Percentiles rank a stretch among this genome's conserved stretches.
These are phyloP conservation scores for Hansenula lynferdii DNA, from an alignment of 1,139 yeast genomes.

Conservation along the genomic window DNA sequence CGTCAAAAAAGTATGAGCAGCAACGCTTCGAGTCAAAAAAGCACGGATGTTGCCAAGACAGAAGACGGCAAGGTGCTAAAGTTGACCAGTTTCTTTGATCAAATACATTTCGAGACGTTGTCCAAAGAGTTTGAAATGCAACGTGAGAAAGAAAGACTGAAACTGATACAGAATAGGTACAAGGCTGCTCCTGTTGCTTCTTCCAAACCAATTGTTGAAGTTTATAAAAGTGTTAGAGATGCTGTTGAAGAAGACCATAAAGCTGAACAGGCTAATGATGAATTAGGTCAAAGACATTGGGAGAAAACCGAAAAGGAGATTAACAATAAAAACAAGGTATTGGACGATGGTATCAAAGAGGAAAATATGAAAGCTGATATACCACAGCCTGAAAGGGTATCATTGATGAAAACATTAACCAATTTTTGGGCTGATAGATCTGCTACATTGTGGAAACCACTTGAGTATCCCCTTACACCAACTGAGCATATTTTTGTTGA, in stretches of 20 bases:
- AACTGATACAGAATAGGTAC: conserved; percentile 56
- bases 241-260: conserved; percentile 59
- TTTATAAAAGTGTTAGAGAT: conserved; percentile 84
- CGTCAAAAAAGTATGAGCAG: conserved; percentile 20
- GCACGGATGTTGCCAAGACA: conserved; percentile 12
- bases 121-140: conserved; percentile 85
- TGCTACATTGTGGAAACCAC: conserved; percentile 92
- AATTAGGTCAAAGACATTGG: conserved; percentile 8
- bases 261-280: conserved; percentile 11
- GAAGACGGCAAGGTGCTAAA: conserved; percentile 49
- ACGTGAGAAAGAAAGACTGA: conserved; percentile 72
- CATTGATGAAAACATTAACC: conserved; percentile 77
- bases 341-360: conserved; percentile 16
- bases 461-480: conserved; percentile 74
- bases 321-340: conserved; percentile 11
- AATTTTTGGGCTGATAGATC: conserved; percentile 98
- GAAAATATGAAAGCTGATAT: conserved; percentile 17
- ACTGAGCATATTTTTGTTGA: conserved; percentile 93
- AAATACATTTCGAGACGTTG: conserved; percentile 73
- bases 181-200: conserved; percentile 73
- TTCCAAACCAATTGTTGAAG: conserved; percentile 86
- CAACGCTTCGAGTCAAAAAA: conserved; percentile 9
- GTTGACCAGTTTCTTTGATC: conserved; percentile 65
- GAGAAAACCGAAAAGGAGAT: conserved; percentile 12
- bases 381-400: conserved; percentile 57